Evolutionary conservation across 1,284 basidiomycete species (phyloP).

Genomic region (Grifola frondosa): DNA sequence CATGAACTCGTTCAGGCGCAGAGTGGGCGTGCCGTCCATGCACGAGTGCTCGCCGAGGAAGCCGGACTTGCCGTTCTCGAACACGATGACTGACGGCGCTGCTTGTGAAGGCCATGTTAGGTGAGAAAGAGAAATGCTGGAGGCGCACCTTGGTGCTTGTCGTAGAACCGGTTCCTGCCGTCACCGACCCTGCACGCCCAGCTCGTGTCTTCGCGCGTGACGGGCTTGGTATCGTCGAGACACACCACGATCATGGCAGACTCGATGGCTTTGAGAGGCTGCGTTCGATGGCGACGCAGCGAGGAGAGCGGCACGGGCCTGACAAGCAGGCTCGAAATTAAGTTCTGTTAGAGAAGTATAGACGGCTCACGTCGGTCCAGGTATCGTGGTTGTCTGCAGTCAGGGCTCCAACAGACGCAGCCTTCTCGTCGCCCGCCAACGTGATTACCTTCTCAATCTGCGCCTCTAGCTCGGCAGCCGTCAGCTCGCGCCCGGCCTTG

Average conservation of each 20-base stretch:
- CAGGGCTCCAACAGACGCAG: conserved; percentile 76
- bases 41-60: conserved; percentile 91
- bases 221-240: conserved; percentile 79
- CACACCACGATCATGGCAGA: conserved; percentile 87
- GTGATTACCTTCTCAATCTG: conserved; percentile 81
- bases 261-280: conserved; percentile 79
- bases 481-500: conserved; percentile 63
- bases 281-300: conserved; percentile 67
- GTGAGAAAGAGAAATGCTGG: neutral
- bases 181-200: conserved; percentile 92
- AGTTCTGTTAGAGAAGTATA: neutral
- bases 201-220: conserved; percentile 81
- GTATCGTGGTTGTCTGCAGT: conserved; percentile 88
- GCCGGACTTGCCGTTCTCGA: conserved; percentile 90
- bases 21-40: conserved; percentile 95
- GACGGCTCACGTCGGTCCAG: conserved; percentile 78
- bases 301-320: conserved; percentile 70
- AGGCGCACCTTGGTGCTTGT: conserved; percentile 89
- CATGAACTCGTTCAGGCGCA: conserved; percentile 94
- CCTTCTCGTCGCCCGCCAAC: conserved; percentile 57
- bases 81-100: conserved; percentile 73
- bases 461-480: conserved; percentile 77
- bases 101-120: neutral
- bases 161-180: conserved; percentile 92
- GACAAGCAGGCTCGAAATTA: neutral